These are phyloP conservation scores for Papiliotrema nemorosa DNA, from an alignment of 1,284 basidiomycete genomes.

Conservation along the genomic window DNA sequence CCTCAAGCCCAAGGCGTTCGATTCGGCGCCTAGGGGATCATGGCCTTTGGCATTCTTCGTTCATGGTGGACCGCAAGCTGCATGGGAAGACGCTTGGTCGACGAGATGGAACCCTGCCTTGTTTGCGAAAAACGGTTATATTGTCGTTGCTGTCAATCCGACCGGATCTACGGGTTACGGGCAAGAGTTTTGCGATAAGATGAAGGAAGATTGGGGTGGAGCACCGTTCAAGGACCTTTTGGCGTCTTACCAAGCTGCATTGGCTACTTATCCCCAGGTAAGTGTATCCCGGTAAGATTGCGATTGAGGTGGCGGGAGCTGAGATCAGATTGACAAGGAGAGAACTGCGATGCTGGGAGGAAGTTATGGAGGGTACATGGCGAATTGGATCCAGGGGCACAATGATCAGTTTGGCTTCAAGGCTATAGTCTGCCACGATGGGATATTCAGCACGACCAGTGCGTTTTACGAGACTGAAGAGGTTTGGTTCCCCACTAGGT, in stretches of 20 bases:
- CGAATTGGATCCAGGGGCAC: conserved; percentile 90
- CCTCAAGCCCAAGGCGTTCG: conserved; percentile 70
- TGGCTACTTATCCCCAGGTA: conserved; percentile 70
- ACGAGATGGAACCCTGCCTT: conserved; percentile 71
- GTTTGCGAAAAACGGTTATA: conserved; percentile 59
- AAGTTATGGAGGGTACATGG: conserved; percentile 51
- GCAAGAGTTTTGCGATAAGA: conserved; percentile 77
- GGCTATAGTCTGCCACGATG: conserved; percentile 81
- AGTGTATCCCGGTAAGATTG: not conserved
- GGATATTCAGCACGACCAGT: conserved; percentile 58
- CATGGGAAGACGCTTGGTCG: conserved; percentile 37
- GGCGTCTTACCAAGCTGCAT: conserved; percentile 68
- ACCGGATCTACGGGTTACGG: conserved; percentile 86
- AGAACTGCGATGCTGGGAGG: conserved; percentile 64
- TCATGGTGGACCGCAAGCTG: conserved; percentile 57
- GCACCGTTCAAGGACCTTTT: conserved; percentile 77
- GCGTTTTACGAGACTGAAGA: conserved; percentile 71
- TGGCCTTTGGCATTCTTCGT: conserved; percentile 40
- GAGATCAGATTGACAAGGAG: conserved; percentile 66
- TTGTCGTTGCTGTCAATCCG: conserved; percentile 78
- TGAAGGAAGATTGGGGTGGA: conserved; percentile 47
- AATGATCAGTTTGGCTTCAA: conserved; percentile 78
- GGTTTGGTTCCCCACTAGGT: conserved; percentile 35
- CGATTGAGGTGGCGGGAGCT: not conserved
- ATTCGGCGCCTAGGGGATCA: conserved; percentile 23